Conservation (phyloP, 2,329 filamentous ascomycete genomes). For the Geoglossum cookeanum region DNA sequence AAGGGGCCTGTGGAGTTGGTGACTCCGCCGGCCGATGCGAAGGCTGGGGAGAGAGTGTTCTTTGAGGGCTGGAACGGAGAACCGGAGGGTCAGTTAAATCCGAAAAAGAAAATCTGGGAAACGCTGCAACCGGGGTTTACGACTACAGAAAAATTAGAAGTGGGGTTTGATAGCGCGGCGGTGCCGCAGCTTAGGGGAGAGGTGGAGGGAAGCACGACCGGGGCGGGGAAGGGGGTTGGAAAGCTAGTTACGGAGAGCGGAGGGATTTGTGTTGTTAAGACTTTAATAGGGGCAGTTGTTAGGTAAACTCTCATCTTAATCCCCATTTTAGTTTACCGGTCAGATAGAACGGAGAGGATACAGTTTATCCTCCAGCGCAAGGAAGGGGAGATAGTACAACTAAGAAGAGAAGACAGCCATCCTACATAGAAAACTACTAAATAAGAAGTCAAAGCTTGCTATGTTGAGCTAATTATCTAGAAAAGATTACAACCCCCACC, state of each 20-base stretch:
- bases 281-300: constrained; percentile 61
- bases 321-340: too few species aligned
- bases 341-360: too few species aligned
- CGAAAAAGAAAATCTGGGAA: constrained; percentile 99
- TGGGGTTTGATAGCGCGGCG: constrained; percentile 63
- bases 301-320: constrained; percentile 29
- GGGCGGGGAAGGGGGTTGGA: constrained; percentile 31
- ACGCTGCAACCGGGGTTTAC: constrained; percentile 90
- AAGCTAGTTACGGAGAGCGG: constrained; percentile 57
- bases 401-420: neutral
- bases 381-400: neutral
- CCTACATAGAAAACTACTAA: too few species aligned
- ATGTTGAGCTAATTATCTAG: too few species aligned
- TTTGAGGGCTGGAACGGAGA: constrained; percentile 92
- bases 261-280: constrained; percentile 67
- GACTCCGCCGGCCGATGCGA: constrained; percentile 54
- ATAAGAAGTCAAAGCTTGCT: too few species aligned
- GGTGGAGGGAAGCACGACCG: constrained; percentile 35
- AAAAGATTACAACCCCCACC: too few species aligned
- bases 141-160: constrained; percentile 61
- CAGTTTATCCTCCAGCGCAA: too few species aligned
- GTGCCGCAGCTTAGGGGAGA: constrained; percentile 61
- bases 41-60: constrained; percentile 72
- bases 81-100: constrained; percentile 84
- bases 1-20: constrained; percentile 87